Evolutionary conservation across 306 rosid species (phyloP).

Genomic region (Carpinus fangiana): DNA sequence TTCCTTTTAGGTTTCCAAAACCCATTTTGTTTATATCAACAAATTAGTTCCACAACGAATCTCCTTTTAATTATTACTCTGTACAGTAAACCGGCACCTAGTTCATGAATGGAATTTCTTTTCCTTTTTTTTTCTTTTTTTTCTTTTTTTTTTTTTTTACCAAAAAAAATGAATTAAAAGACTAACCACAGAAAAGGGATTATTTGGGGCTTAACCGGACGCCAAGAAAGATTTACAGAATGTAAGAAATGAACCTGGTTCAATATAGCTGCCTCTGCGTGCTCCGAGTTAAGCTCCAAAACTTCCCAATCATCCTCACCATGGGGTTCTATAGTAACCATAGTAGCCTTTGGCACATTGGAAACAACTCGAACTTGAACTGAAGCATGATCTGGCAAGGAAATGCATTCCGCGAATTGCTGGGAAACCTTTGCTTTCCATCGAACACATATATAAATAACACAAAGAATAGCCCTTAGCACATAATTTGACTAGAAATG

Average conservation of each 20-base stretch:
- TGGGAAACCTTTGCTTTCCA: conserved; percentile 53
- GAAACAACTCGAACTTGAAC: conserved; percentile 70
- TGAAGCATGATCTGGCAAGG: conserved; percentile 44
- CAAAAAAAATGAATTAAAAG: neutral
- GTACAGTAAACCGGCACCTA: too few relatives aligned
- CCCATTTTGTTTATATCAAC: neutral
- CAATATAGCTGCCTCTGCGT: conserved; percentile 74
- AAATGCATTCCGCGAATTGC: conserved; percentile 81
- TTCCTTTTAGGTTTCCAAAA: neutral
- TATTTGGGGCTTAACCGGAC: neutral
- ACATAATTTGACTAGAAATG: neutral
- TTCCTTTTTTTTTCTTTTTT: too few relatives aligned
- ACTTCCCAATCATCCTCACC: conserved; percentile 97
- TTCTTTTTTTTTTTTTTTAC: too few relatives aligned
- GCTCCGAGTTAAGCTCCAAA: conserved; percentile 79
- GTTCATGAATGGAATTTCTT: neutral
- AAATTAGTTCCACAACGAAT: neutral
- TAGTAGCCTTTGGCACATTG: conserved; percentile 65
- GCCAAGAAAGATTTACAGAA: neutral
- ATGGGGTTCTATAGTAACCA: conserved; percentile 64
- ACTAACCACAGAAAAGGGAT: neutral
- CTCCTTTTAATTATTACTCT: too few relatives aligned
- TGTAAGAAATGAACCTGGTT: conserved; percentile 55
- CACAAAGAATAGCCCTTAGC: neutral
- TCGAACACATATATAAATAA: neutral